Conservation (phyloP, 441 rosid species). For the Isatis lusitanica region DNA sequence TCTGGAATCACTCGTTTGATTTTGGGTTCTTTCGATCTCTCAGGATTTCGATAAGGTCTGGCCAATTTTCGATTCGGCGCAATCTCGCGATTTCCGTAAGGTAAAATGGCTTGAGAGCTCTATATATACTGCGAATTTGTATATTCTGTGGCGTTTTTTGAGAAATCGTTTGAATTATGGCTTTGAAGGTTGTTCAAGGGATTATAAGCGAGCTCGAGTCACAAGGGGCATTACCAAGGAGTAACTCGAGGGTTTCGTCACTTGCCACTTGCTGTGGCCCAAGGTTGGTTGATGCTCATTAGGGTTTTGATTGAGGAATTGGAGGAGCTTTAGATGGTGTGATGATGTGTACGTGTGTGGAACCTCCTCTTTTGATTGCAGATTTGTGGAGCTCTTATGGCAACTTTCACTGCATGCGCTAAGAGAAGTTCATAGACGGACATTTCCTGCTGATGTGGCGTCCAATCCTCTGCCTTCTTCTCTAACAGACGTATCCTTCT, state of each 20-base stretch:
- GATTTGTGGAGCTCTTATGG: conserved; percentile 99
- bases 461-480: conserved; percentile 93
- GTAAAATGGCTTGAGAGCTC: conserved; percentile 37
- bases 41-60: conserved; percentile 99
- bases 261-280: conserved; percentile 99
- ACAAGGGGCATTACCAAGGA: conserved; percentile 99
- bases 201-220: conserved; percentile 97
- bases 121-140: background rate
- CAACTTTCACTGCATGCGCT: conserved; percentile 98
- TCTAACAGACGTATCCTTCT: conserved; percentile 93
- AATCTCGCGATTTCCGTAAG: conserved; percentile 98
- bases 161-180: conserved; percentile 6
- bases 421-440: conserved; percentile 94
- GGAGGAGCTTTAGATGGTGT: background rate
- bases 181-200: conserved; percentile 89
- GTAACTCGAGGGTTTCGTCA: conserved; percentile 99
- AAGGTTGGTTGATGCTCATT: conserved; percentile 49
- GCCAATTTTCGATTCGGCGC: conserved; percentile 99
- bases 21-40: conserved; percentile 44
- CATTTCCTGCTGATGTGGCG: conserved; percentile 84
- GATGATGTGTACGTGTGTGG: background rate
- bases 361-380: conserved; percentile 45
- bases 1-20: conserved; percentile 1
- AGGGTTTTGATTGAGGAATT: background rate
- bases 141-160: background rate